Evolutionary conservation across 129 eudicot genomes (phyloP), one percentile per base, ranked within the genome.

Genomic region (Artemisia tridentata): DNA sequence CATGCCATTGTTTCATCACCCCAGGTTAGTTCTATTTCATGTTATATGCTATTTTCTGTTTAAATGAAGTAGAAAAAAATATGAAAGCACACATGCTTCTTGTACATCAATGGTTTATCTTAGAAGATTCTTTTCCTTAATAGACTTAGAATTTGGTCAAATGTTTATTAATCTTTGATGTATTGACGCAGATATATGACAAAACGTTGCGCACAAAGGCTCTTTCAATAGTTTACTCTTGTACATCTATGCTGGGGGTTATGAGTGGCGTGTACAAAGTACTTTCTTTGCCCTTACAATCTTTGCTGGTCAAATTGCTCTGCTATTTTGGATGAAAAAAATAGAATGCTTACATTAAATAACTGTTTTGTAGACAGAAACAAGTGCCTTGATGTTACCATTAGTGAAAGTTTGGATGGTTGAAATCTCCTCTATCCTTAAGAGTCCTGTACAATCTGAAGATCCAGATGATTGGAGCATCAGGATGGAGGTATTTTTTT

Each of bases 401-500:
- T 83, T 93, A 90, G 81, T 90, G 68, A 81, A 88, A 57, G 76
- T 84, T 60, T 93, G 97, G 99, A 84, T 93, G 87, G 84, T 84
- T 34, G 97, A 90, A 63, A 85, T 93, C 60, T 85, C 97, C 8
- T 80, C 68, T 65, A 84, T 90, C 25, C 86, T 93, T 69, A 76
- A 79, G 23, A 72, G 66, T 45, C 89, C 97, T 34, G 92, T 93
- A 64, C 91, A 83, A 80, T 86, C 97, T 57, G 99, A 90, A 78
- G 99, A 90, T 78, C 97, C 99, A 73, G 97, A 90, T 82, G 99
- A 93, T 67, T 93, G 99, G 99, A 84, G 92, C 83, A 85, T 90
- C 69, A 80, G 97, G 79, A 89, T 90, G 96, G 99, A 90, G 97
- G 99, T 93, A 46, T 34, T 47, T 57, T 81, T 68, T 74, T 48